Conservation (phyloP, 1,284 basidiomycete species). For the Flammula alnicola region DNA sequence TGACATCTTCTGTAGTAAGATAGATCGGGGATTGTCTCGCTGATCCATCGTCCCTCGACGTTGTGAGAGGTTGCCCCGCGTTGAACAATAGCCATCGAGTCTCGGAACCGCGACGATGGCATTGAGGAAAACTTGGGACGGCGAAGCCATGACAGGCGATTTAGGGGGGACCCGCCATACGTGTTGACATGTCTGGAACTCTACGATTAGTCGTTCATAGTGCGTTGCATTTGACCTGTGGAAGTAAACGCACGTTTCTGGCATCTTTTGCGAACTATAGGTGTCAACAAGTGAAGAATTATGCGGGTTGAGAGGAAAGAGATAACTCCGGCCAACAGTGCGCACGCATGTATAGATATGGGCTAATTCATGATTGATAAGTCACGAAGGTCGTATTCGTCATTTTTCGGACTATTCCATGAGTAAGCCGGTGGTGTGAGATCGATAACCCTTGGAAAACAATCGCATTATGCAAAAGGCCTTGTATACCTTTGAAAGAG, state of each 20-base stretch:
- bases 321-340: too few species aligned
- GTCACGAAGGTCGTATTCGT: neutral
- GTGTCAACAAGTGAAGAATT: neutral
- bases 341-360: constrained; percentile 10
- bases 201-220: neutral
- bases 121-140: constrained; percentile 75
- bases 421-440: too few species aligned
- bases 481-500: too few species aligned
- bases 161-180: constrained; percentile 81
- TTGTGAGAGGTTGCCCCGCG: constrained; percentile 64
- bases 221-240: neutral
- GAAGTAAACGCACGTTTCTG: constrained; percentile 15
- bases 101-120: constrained; percentile 59
- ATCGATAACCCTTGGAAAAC: too few species aligned
- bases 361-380: constrained; percentile 16
- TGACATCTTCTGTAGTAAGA: constrained; percentile 60
- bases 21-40: constrained; percentile 47
- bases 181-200: constrained; percentile 52
- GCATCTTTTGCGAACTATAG: constrained; percentile 10
- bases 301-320: neutral
- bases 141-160: constrained; percentile 86
- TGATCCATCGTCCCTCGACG: constrained; percentile 27
- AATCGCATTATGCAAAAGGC: too few species aligned
- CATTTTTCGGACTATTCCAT: too few species aligned
- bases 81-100: constrained; percentile 81